Base-by-base conservation (phyloP, 2,329 filamentous ascomycete genomes). In the Trichoderma sp. region DNA sequence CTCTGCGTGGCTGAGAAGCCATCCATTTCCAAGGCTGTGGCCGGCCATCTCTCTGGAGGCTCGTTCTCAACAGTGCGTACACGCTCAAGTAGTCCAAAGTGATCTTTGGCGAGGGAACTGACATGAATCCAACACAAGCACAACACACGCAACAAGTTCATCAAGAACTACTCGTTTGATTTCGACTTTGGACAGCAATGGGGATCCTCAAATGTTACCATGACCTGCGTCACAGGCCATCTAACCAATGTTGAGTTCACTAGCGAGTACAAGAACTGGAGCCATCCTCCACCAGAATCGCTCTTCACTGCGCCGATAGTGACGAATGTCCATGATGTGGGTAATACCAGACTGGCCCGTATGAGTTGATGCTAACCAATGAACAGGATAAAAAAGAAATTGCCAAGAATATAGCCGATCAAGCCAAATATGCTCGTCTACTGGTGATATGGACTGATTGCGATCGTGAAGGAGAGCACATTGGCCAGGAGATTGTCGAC, bases 361-460 rank as follows among this genome's bases (percentile, higher is more conserved):
- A 15, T 8, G 28, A 39, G 4, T 26, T 51, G 5, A 64, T 28
- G 6, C 43, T 73, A 79, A 70, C 79, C 36, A 18, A 9, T 14
- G 4, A 34, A 6, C 75, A 95, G 89, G 91, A 95, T 78, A 97
- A 95, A 79, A 91, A 91, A 77, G 84, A 87, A 1, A 92, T 99
- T 74, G 94, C 95, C 11, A 87, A 90, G 36, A 99, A 99, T 78
- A 96, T 99, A 77, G 89, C 91, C 76, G 84, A 87, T 1, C 91
- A 97, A 80, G 95, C 96, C 21, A 87, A 87, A 73, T 87, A 88
- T 79, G 87, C 90, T n/a, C 88, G 86, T 70, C 89, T 91, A 14
- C 86, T 99, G 36, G 95, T 97, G 81, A 98, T 99, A 76, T 99
- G 96, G 96, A 99, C 96, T 0, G 96, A 99, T 86, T 98, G 96